Base-by-base conservation (phyloP, 2,329 filamentous ascomycete genomes). In the Aaosphaeria arxii region DNA sequence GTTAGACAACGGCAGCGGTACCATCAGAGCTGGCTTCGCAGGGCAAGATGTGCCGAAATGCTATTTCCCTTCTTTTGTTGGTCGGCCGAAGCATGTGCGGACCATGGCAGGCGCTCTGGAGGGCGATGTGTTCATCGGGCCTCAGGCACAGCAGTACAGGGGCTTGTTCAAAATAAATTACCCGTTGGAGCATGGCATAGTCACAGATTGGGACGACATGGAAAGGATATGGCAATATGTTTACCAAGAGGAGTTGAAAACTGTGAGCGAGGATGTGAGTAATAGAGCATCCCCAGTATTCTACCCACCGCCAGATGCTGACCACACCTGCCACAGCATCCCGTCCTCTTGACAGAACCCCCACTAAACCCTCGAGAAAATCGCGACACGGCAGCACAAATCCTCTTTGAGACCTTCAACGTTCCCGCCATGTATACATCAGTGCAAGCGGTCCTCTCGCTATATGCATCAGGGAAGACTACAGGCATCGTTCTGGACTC, bases 131-230 rank as follows among this genome's bases (percentile, higher is more conserved):
- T 99, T 99, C 72, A 96, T 99, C 69, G 94, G 94, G 44, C 87
- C 91, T 62, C 87, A 90, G 71, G 91, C 92, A 50, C 88, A 91
- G 61, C 91, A 97, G 67, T 80, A 96, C 64, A 85, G 92, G 64
- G 94, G 94, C 3, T 77, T 99, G 52, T 80, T 99, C 61, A 99
- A 97, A 81, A 96, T 99, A 62, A 82, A 85, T 57, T 97, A 97
- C 70, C 94, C 94, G 40, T 77, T 99, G 47, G 94, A 97, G 75
- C 94, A 99, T 71, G 94, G 94, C 61, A 95, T 99, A 63, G 94
- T 99, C 54, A 99, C 94, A 59, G 91, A 99, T 73, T 99, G 94
- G 94, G 94, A 97, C 69, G 94, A 99, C 68, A 99, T 99, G 94
- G 94, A 99, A 78, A 86, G 90, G 76, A 99, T 99, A 74, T 99